A percentile compares a stretch with the other conserved stretches of the same genome.
Conservation (phyloP, 306 rosid species). For the Citrullus colocynthis region DNA sequence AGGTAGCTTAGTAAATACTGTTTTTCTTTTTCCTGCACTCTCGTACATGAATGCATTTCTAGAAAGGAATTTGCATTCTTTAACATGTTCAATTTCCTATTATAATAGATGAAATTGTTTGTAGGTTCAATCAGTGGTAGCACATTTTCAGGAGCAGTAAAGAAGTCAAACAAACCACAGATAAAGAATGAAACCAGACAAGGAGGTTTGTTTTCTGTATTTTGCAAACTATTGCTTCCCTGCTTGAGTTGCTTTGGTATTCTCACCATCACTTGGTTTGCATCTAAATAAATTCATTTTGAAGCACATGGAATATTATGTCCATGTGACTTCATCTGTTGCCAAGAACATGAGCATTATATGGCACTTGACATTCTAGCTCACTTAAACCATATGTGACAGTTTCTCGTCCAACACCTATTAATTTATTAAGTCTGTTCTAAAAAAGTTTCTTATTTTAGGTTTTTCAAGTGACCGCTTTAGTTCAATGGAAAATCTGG, state of each 20-base stretch:
- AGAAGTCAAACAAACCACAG: slow-evolving; percentile 35
- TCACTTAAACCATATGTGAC: neutral
- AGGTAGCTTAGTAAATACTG: slow-evolving; percentile 32
- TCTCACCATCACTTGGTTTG: neutral
- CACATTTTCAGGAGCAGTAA: slow-evolving; percentile 33
- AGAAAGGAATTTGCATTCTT: neutral
- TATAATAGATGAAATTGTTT: slow-evolving; percentile 13
- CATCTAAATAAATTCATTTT: neutral
- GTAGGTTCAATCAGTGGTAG: slow-evolving; percentile 28
- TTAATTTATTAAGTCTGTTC: neutral
- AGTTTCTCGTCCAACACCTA: neutral
- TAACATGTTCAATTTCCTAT: neutral
- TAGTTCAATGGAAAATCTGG: neutral
- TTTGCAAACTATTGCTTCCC: neutral
- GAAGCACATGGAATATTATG: neutral
- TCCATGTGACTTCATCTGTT: neutral
- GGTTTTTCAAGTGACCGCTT: neutral
- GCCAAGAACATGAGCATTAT: neutral
- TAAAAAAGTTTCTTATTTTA: neutral
- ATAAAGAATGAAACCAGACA: slow-evolving; percentile 33
- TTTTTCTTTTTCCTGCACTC: neutral
- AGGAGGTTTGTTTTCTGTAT: slow-evolving; percentile 45
- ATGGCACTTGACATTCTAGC: neutral
- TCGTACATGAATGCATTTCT: neutral
- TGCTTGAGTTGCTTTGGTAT: neutral